Evolutionary conservation across 83 land plant species (phyloP), one percentile per base, ranked within the genome.

Genomic region (Diphasiastrum complanatum): DNA sequence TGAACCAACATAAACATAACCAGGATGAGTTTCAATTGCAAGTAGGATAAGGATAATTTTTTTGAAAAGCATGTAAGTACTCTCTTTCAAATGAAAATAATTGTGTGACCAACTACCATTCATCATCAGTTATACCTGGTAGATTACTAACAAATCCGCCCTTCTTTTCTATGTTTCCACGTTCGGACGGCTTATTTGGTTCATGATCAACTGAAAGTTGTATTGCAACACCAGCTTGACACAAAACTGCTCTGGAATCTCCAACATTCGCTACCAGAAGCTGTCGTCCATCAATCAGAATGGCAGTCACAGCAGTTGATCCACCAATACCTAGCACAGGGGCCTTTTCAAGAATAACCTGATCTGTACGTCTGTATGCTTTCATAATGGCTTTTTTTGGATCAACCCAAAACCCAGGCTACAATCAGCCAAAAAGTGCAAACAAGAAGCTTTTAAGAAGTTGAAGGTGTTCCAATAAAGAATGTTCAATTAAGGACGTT

Each of bases 281-380:
- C 14, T 67, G 59, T 49, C 68, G 71, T 22, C 79, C 75, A 68
- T 87, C 80, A 58, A 87, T 67, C 0, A 87, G 63, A 32, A 87
- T 87, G 14, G 93, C 93, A 19, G 93, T 87, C 26, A 87, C 93
- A 20, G 93, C 93, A 2, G 93, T 87, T 50, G 93, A 87, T 2
- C 93, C 90, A 31, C 93, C 93, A 2, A 69, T 68, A 4, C 89
- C 93, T 49, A 84, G 53, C 28, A 61, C 40, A 26, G 63, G 63
- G 3, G 80, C 57, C 2, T 77, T 74, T 20, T 75, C 78, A 5
- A 87, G 66, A 38, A 87, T 87, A 25, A n/a, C 37, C 18, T 65
- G 61, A 68, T 87, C 86, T 27, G 95, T 87, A 30, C 60, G 35
- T 46, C 53, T 37, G 63, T 87, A 87, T 12, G 95, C 95, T 23